Base-by-base conservation (phyloP, 306 rosid genomes). In the Medicago lupulina region DNA sequence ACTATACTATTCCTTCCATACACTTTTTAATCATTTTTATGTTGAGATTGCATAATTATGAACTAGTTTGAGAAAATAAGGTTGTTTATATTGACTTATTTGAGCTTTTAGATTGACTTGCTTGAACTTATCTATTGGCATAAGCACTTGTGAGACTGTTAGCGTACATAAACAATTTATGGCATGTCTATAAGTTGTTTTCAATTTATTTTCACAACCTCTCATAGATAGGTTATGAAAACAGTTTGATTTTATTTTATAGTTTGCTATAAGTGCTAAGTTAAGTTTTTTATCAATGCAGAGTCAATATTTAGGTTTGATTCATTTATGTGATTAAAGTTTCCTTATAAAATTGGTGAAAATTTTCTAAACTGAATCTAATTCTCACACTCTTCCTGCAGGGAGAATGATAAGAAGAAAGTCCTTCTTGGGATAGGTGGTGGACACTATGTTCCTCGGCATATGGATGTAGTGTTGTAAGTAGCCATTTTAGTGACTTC, bases 401-500 rank as follows among this genome's bases (percentile, higher is more conserved):
- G 98, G 91, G 96, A 90, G 77, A 91, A 82, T 19, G 76, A 25
- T 67, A 88, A 88, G 81, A 90, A 90, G 76, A 90, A 28, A 84
- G 89, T 95, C 79, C 97, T 95, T 75, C 91, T 95, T 44, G 99
- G 99, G 53, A 81, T 95, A 60, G 98, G 96, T 9, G 99, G 99
- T 70, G 99, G 98, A 79, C 99, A 95, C 79, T 95, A 95, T 64
- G 97, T 84, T 1, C 99, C 98, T 82, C 87, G 97, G 62, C 98
- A 95, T 87, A 84, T 90, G 98, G 97, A 92, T 75, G 83, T 95
- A 78, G 89, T 85, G 62, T 38, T 86, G 99, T 92, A 86, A 92
- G 91, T 70, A 21, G 34, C 50, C 16, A 10, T 51, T 66, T 23
- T 70, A 16, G 4, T 74, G 69, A 61, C 31, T 50, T 17, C 78